Conservation (phyloP, 345 rosid genomes). For the Hevea brasiliensis region DNA sequence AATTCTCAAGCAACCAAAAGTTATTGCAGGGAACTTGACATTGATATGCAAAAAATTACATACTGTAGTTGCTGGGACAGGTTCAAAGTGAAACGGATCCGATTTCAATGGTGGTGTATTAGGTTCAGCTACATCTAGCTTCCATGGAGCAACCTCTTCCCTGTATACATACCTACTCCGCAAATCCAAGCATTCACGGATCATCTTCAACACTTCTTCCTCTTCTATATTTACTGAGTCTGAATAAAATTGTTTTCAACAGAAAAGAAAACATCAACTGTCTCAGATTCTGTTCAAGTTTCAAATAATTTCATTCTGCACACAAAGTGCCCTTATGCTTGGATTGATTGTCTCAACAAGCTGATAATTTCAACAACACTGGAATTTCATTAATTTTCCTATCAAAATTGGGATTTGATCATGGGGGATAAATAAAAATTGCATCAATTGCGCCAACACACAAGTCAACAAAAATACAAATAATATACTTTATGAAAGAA, state of each 20-base stretch:
- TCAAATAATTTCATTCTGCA: not conserved
- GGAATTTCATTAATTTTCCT: too few relatives aligned
- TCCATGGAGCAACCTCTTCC: constrained; percentile 49
- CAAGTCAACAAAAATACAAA: not conserved
- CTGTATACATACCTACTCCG: constrained; percentile 42
- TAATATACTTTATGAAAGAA: not conserved
- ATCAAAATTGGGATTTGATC: not conserved
- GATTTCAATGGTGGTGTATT: constrained; percentile 18
- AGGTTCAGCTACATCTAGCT: constrained; percentile 28
- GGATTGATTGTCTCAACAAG: not conserved
- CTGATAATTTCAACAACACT: not conserved
- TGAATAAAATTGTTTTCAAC: constrained; percentile 10
- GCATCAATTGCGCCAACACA: not conserved
- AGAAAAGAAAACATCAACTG: not conserved
- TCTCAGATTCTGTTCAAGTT: not conserved
- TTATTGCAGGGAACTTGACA: constrained; percentile 1
- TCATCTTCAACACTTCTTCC: constrained; percentile 53
- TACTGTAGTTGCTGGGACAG: constrained; percentile 46
- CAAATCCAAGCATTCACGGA: constrained; percentile 48
- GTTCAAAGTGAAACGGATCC: constrained; percentile 44
- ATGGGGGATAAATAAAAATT: not conserved
- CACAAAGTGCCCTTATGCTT: not conserved
- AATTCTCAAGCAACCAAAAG: not conserved
- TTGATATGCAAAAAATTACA: constrained; percentile 20
- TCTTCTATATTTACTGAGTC: constrained; percentile 44